Base-by-base conservation (phyloP, 345 rosid genomes). In the Gossypium sturtianum region DNA sequence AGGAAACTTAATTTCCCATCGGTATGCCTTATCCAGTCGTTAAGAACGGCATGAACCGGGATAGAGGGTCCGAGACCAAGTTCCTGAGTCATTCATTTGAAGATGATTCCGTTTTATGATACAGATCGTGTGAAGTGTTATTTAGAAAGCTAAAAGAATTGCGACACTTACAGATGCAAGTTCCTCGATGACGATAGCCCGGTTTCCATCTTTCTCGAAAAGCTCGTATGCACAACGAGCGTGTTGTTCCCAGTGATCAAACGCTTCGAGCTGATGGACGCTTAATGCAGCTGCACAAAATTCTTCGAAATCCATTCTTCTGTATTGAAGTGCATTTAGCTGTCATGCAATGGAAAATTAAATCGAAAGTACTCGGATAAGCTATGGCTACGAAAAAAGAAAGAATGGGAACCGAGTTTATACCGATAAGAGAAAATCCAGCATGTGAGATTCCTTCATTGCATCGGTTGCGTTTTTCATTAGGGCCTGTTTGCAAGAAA, bases 1-100 rank as follows among this genome's bases (percentile, higher is more conserved):
- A 85, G 91, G 84, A 91, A 93, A 82, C 99, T 95, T 49, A 95
- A 91, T 84, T 95, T 91, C 79, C 99, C 98, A 71, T 95, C 99
- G 1, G 86, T 75, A 74, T 91, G 97, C 61, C 98, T 84, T 70
- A 95, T 84, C 98, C 99, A 95, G 75, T 95, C 99, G 44, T 88
- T 86, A 63, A 95, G 90, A 79, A 93, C 97, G 1, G 89, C 88
- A 45, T 93, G 97, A 45, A 93, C 92, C 6, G 99, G 99, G 44
- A 95, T 83, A 0, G 97, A 84, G 45, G 98, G 97, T 53, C 91
- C 92, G 60, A 95, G 94, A 17, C 99, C 99, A 29, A 95, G 99
- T 86, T 95, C 99, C 99, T 95, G 90, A 83, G 73, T 34, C 59
- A 72, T 72, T 75, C 52, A 44, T 52, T 52, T 54, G 12, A 34